These are phyloP conservation scores for Rhododendron henanense DNA, from an alignment of 148 eudicot species.

Conservation along the genomic window DNA sequence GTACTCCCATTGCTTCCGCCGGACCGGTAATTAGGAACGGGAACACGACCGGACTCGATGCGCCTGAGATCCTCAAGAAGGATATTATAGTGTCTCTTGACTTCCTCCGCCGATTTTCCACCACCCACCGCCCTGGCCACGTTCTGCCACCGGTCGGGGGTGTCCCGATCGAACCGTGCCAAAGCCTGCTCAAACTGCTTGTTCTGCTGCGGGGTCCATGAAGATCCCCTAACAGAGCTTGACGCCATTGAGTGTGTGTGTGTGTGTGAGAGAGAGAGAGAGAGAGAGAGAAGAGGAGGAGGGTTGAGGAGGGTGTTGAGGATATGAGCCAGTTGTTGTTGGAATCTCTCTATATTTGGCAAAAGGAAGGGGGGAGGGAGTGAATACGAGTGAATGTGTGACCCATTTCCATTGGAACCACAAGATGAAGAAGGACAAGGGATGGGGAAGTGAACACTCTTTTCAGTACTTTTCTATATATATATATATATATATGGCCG, in stretches of 20 bases:
- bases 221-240: constrained; percentile 23
- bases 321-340: not conserved
- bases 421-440: constrained; percentile 5
- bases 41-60: constrained; percentile 49
- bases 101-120: constrained; percentile 50
- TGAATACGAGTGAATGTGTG: not conserved
- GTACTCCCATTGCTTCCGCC: constrained; percentile 10
- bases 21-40: constrained; percentile 46
- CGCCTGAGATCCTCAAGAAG: constrained; percentile 43
- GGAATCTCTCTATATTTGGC: not conserved
- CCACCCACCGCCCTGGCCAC: constrained; percentile 53
- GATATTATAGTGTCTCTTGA: constrained; percentile 42
- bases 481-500: not conserved
- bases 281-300: not conserved
- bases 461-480: not conserved
- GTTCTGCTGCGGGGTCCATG: constrained; percentile 56
- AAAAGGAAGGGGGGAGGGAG: not conserved
- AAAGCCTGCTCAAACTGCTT: constrained; percentile 56
- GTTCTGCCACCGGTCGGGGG: constrained; percentile 59
- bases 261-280: too few species aligned
- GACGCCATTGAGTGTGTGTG: constrained; percentile 24
- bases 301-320: not conserved
- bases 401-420: constrained; percentile 11
- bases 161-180: constrained; percentile 52
- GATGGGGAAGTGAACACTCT: not conserved